Evolutionary conservation across 2,329 filamentous ascomycete species (phyloP).

Genomic region (Achaetomium macrosporum): DNA sequence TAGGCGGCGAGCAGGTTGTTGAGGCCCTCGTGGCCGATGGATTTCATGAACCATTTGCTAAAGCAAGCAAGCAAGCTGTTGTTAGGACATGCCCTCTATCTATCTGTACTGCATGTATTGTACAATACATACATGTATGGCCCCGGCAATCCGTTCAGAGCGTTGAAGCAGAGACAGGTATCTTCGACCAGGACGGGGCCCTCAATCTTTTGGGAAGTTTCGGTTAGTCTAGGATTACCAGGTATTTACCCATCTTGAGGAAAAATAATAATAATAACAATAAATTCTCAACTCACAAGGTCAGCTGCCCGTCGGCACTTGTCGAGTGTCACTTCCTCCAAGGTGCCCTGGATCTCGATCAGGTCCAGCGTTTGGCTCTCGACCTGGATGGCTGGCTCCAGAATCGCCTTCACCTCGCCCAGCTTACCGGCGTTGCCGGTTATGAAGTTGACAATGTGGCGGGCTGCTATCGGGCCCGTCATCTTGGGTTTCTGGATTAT

Average conservation of each 20-base stretch:
- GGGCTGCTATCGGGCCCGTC: slow-evolving; percentile 21
- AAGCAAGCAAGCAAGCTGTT: slow-evolving; percentile 1
- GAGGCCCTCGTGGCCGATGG: slow-evolving; percentile 74
- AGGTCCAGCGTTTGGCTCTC: slow-evolving; percentile 72
- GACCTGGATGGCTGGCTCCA: slow-evolving; percentile 68
- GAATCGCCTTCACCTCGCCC: slow-evolving; percentile 78
- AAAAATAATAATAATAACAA: no score
- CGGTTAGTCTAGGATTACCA: not conserved
- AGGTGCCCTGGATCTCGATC: slow-evolving; percentile 82
- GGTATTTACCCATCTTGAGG: no score
- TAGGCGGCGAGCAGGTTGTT: slow-evolving; percentile 89
- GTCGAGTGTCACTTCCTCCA: slow-evolving; percentile 84
- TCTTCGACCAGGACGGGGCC: slow-evolving; percentile 94
- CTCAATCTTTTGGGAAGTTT: slow-evolving; percentile 50
- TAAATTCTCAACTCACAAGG: slow-evolving; percentile 49
- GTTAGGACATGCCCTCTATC: not conserved
- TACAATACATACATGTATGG: slow-evolving; percentile 74
- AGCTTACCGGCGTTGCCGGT: slow-evolving; percentile 96
- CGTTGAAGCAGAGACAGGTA: slow-evolving; percentile 88
- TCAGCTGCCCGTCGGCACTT: slow-evolving; percentile 82
- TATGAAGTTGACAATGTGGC: slow-evolving; percentile 72
- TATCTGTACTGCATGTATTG: no score
- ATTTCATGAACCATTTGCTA: slow-evolving; percentile 91
- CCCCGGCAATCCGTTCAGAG: slow-evolving; percentile 83
- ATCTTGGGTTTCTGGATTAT: slow-evolving; percentile 34